Evolutionary conservation across 2,329 filamentous ascomycete genomes (phyloP).

Genomic region (Fusarium sp.): DNA sequence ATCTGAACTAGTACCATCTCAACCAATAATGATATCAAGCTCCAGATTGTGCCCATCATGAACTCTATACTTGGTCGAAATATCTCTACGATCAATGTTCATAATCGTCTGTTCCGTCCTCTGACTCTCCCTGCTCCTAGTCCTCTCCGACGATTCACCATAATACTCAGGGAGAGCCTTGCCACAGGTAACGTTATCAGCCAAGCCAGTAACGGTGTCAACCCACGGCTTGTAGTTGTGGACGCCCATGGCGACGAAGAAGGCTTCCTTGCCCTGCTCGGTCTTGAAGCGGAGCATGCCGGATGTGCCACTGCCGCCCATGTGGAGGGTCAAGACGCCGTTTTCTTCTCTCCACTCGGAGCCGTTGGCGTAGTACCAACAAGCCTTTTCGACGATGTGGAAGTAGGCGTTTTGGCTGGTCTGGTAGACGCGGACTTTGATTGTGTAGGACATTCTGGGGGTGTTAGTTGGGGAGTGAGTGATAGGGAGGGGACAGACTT

Average conservation of each 20-base stretch:
- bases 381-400: conserved; percentile 34
- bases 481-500: background rate
- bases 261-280: conserved; percentile 37
- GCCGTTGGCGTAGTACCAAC: conserved; percentile 43
- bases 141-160: conserved; percentile 20
- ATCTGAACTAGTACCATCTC: background rate
- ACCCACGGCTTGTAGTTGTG: conserved; percentile 44
- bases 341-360: conserved; percentile 28
- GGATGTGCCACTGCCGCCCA: conserved; percentile 38
- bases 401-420: conserved; percentile 41
- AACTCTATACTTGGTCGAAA: conserved; percentile 31
- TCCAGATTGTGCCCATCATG: conserved; percentile 37
- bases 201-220: conserved; percentile 35
- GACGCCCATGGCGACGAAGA: conserved; percentile 37
- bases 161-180: conserved; percentile 43
- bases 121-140: conserved; percentile 23
- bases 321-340: conserved; percentile 21
- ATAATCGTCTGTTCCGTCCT: conserved; percentile 32
- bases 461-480: background rate
- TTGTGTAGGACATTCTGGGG: conserved; percentile 36
- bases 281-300: conserved; percentile 44
- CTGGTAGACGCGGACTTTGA: conserved; percentile 43
- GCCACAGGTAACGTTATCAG: conserved; percentile 32
- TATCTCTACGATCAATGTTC: conserved; percentile 35
- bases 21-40: conserved; percentile 37